Conservation (phyloP, 2,329 filamentous ascomycete genomes). For the Pleurostoma richardsiae region DNA sequence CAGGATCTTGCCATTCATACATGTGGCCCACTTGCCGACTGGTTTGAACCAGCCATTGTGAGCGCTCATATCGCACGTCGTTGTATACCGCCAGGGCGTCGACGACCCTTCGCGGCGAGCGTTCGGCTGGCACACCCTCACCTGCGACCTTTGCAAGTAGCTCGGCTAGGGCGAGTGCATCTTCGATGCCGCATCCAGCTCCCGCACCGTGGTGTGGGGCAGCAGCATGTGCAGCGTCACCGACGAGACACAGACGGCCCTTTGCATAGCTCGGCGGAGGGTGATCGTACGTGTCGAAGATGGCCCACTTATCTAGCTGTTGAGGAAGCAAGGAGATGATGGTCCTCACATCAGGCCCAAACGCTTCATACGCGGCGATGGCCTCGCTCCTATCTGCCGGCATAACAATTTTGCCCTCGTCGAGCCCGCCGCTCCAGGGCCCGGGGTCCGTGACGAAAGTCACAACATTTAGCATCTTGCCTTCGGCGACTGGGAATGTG, state of each 20-base stretch:
- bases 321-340: conserved; percentile 40
- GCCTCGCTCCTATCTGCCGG: conserved; percentile 25
- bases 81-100: conserved; percentile 31
- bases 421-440: conserved; percentile 22
- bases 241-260: conserved; percentile 41
- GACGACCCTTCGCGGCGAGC: background rate
- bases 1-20: conserved; percentile 28
- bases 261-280: conserved; percentile 38
- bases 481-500: conserved; percentile 56
- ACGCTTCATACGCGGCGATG: conserved; percentile 30
- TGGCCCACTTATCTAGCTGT: conserved; percentile 45
- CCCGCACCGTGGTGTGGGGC: conserved; percentile 52
- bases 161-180: conserved; percentile 37
- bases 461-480: conserved; percentile 51
- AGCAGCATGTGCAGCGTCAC: conserved; percentile 52
- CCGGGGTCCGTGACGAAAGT: conserved; percentile 34
- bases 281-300: conserved; percentile 45
- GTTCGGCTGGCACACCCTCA: conserved; percentile 1
- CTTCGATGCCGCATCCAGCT: conserved; percentile 52
- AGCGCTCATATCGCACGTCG: conserved; percentile 28
- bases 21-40: conserved; percentile 31
- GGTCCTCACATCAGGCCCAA: conserved; percentile 29
- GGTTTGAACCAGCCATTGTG: conserved; percentile 35
- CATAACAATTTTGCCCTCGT: no score
- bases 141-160: conserved; percentile 18